Conservation (phyloP, 306 rosid genomes). For the Citrullus amarus region DNA sequence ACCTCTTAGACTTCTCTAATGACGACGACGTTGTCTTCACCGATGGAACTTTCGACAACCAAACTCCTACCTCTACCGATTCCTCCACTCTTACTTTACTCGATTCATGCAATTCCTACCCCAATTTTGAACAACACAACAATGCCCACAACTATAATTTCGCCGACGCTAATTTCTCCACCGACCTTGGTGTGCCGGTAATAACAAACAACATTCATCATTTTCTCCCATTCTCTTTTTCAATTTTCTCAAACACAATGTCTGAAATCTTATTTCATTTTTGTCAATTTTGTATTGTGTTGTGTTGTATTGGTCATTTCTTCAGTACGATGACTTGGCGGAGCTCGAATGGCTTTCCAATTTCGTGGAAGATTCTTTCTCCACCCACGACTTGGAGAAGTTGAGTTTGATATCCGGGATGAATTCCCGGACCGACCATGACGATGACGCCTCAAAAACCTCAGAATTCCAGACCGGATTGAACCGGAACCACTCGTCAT, state of each 20-base stretch:
- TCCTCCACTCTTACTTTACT: slow-evolving; percentile 34
- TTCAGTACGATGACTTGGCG: slow-evolving; percentile 69
- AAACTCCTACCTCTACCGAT: slow-evolving; percentile 31
- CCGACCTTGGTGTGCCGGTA: slow-evolving; percentile 83
- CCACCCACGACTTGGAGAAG: slow-evolving; percentile 67
- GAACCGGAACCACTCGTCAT: slow-evolving; percentile 13
- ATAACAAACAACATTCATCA: background rate
- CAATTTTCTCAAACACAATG: background rate
- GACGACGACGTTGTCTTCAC: slow-evolving; percentile 23
- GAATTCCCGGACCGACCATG: slow-evolving; percentile 25
- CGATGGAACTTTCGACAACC: slow-evolving; percentile 24
- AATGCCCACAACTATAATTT: slow-evolving; percentile 25
- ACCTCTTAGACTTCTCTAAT: slow-evolving; percentile 76
- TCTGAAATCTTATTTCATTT: background rate
- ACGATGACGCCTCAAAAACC: slow-evolving; percentile 12
- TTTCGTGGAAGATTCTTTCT: slow-evolving; percentile 74
- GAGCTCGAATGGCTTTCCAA: slow-evolving; percentile 91
- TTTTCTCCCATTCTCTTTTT: background rate
- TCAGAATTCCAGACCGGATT: slow-evolving; percentile 20
- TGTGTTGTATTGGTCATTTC: too few species aligned
- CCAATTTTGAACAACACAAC: slow-evolving; percentile 15
- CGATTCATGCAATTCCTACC: slow-evolving; percentile 37
- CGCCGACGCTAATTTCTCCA: slow-evolving; percentile 38
- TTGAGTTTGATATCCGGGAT: slow-evolving; percentile 66
- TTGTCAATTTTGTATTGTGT: too few species aligned